Evolutionary conservation across 2,329 filamentous ascomycete genomes (phyloP), one percentile per base, ranked within the genome.

Genomic region (Raffaelea arxii): DNA sequence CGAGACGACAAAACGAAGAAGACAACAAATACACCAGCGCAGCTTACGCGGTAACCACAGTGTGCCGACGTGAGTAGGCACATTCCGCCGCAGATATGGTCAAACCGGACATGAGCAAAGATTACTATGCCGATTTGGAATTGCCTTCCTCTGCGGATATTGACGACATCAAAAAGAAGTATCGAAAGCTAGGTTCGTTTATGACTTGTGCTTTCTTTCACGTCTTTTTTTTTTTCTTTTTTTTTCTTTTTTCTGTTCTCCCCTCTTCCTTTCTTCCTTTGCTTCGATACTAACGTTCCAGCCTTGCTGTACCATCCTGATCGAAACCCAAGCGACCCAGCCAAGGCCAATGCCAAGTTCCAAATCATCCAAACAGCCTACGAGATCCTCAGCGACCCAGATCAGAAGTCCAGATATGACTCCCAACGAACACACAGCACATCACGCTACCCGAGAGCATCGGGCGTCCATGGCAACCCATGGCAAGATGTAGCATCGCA

Each of bases 221-320:
- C n/a, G n/a, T n/a, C n/a, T n/a, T n/a, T 25, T 3, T 16, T 6
- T 19, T 9, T 21, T 18, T 5, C 21, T 32, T 21, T 43, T 6
- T 18, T 9, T 27, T 14, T 19, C 11, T 14, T 24, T 21, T 18
- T 10, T n/a, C 12, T 23, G 11, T 22, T 38, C 7, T 30, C 23
- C 16, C 30, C 36, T 12, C 9, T n/a, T 22, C 35, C 5, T 18
- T 21, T 24, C 14, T 44, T 18, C 25, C 19, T 5, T 19, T 22
- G n/a, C 22, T 32, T 6, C 16, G 6, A 22, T 25, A 38, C 16
- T 5, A 25, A 41, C 36, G 42, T 23, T 46, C 51, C 21, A 88
- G 88, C 88, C 41, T 71, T 94, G 41, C 85, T 86, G 62, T 94
- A 85, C 58, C 89, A 95, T 59, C 89, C 89, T 7, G 89, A 95